Conservation (phyloP, 148 eudicot species). For the Linanthus parryae region DNA sequence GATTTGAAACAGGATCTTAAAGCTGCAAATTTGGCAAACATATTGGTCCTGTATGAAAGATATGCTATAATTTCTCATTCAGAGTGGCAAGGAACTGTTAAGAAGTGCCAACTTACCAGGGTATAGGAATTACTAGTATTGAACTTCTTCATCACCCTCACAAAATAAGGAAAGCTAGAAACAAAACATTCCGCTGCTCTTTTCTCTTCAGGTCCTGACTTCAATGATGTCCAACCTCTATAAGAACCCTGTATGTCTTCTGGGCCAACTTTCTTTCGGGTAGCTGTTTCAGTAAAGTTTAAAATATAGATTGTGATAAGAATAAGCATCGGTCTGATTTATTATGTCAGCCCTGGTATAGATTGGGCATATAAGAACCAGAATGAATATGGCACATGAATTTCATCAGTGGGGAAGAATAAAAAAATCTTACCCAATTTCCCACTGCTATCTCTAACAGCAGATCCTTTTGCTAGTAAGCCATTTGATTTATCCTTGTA, state of each 20-base stretch:
- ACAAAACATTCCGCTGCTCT: constrained; percentile 62
- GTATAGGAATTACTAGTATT: constrained; percentile 67
- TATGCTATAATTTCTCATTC: too few species aligned
- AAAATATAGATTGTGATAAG: constrained; percentile 4
- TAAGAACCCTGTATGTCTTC: constrained; percentile 25
- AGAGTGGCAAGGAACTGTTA: too few species aligned
- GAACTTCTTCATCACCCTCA: constrained; percentile 71
- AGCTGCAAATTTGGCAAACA: too few species aligned
- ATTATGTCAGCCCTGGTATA: neutral
- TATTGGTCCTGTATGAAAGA: too few species aligned
- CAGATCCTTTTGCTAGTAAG: constrained; percentile 10
- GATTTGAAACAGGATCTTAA: too few species aligned
- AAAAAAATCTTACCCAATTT: constrained; percentile 23
- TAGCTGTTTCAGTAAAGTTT: constrained; percentile 18
- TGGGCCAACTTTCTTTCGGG: constrained; percentile 13
- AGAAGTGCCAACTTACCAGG: constrained; percentile 66
- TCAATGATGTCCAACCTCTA: constrained; percentile 40
- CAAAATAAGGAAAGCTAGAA: constrained; percentile 73
- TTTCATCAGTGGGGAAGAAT: neutral
- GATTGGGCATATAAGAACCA: neutral
- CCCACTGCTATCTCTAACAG: constrained; percentile 15
- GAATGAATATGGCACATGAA: neutral
- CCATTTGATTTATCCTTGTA: constrained; percentile 11
- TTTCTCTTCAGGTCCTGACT: constrained; percentile 74
- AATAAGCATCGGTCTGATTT: neutral